Evolutionary conservation across 164 flowering plant species (phyloP).

Genomic region (Annona cherimola): DNA sequence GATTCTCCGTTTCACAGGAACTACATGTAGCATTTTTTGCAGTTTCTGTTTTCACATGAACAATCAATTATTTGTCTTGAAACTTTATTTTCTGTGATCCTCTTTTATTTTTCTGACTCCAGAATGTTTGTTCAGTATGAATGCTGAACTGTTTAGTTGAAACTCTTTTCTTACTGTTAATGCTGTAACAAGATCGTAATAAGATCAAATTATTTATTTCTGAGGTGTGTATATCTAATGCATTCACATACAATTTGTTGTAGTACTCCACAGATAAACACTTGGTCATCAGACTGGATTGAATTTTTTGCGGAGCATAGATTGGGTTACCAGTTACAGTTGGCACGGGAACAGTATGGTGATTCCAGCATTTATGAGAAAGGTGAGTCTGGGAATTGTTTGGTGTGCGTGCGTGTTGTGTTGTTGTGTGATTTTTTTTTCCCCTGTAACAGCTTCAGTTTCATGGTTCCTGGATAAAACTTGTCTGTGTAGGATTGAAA

Average conservation of each 20-base stretch:
- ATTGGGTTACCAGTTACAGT: slow-evolving; percentile 81
- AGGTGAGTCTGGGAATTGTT: slow-evolving; percentile 39
- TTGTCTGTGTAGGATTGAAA: no score
- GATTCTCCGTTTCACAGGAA: no score
- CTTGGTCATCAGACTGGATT: slow-evolving; percentile 88
- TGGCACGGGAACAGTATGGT: slow-evolving; percentile 65
- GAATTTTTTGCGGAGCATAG: slow-evolving; percentile 82
- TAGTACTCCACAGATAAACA: slow-evolving; percentile 93
- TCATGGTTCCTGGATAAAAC: not conserved
- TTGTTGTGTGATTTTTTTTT: not conserved
- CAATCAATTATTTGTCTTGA: no score
- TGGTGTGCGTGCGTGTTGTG: not conserved
- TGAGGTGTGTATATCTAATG: not conserved
- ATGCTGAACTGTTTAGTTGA: no score
- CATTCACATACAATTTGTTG: slow-evolving; percentile 8
- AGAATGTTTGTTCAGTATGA: no score
- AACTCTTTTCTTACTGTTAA: no score
- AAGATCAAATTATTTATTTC: not conserved
- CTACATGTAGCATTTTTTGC: no score
- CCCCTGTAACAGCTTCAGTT: not conserved
- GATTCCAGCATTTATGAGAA: slow-evolving; percentile 75
- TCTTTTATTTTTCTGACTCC: no score
- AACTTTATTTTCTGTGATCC: no score
- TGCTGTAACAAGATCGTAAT: no score
- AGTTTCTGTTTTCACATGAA: no score